phyloP scores from a whole-genome alignment of 169 alveolate species.

The Babesia divergens region DNA sequence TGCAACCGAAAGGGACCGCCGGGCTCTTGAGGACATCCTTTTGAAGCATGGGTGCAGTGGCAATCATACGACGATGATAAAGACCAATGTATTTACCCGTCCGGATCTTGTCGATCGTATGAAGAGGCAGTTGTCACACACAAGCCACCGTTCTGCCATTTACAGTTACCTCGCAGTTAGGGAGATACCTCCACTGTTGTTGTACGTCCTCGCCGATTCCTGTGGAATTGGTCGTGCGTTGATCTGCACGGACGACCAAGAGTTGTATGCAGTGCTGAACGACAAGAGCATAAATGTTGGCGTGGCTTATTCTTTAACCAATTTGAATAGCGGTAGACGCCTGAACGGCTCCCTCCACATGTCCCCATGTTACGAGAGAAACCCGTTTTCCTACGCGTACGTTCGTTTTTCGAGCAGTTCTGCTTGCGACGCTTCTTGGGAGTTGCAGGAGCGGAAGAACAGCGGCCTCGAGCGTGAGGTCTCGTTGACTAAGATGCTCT shows the following conservation, averaged over 20 bases:
- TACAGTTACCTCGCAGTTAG: slow-evolving; percentile 25
- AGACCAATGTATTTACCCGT: slow-evolving; percentile 39
- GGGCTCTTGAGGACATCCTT: slow-evolving; percentile 32
- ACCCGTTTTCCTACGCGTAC: slow-evolving; percentile 33
- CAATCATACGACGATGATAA: slow-evolving; percentile 27
- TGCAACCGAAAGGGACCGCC: slow-evolving; percentile 54
- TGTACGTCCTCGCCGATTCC: slow-evolving; percentile 21
- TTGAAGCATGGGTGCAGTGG: slow-evolving; percentile 44
- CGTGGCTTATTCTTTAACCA: slow-evolving; percentile 38
- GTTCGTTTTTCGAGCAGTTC: slow-evolving; percentile 6
- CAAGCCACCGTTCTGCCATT: neutral
- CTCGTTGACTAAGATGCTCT: neutral
- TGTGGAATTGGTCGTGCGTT: slow-evolving; percentile 28
- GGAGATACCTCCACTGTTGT: slow-evolving; percentile 40
- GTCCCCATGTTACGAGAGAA: slow-evolving; percentile 52
- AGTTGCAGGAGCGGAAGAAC: slow-evolving; percentile 20
- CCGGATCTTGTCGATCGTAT: slow-evolving; percentile 10
- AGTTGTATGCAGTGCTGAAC: slow-evolving; percentile 18
- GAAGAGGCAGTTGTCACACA: neutral
- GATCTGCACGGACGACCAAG: slow-evolving; percentile 40
- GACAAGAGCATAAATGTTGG: slow-evolving; percentile 5
- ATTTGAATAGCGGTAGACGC: slow-evolving; percentile 33
- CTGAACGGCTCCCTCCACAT: slow-evolving; percentile 43
- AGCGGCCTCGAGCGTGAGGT: slow-evolving; percentile 33
- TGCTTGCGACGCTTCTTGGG: slow-evolving; percentile 5